Conservation (phyloP, 345 rosid species). For the Turritis glabra region DNA sequence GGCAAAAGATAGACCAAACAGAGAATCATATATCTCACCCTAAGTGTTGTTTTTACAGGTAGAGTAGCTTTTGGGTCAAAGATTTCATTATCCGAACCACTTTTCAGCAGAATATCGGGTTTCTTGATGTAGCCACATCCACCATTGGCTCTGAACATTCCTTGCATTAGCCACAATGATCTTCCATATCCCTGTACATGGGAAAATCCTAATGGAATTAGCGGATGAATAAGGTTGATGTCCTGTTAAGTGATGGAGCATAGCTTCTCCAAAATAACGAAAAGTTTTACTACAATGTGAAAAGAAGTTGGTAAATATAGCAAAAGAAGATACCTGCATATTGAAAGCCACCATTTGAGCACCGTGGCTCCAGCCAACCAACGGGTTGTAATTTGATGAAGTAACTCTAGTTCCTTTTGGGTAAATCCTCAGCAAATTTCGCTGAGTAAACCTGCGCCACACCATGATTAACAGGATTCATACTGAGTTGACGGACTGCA, state of each 20-base stretch:
- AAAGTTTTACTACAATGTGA: not conserved
- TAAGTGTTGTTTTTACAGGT: constrained; percentile 39
- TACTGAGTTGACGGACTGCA: not conserved
- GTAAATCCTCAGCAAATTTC: constrained; percentile 63
- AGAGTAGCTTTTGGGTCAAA: constrained; percentile 63
- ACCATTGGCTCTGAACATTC: constrained; percentile 76
- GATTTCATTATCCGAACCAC: constrained; percentile 43
- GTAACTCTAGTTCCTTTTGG: constrained; percentile 66
- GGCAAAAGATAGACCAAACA: not conserved
- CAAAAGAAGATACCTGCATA: constrained; percentile 92
- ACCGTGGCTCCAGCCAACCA: constrained; percentile 79
- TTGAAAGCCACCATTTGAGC: constrained; percentile 94
- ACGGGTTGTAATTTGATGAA: constrained; percentile 76
- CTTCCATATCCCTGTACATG: constrained; percentile 62
- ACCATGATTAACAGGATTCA: constrained; percentile 5
- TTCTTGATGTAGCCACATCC: constrained; percentile 76
- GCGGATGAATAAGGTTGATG: constrained; percentile 5
- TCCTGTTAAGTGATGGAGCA: not conserved
- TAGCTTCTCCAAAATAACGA: constrained; percentile 11
- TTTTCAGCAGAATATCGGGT: constrained; percentile 56
- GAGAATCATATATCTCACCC: constrained; percentile 27
- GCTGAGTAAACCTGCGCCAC: constrained; percentile 61
- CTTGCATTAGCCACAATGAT: constrained; percentile 79
- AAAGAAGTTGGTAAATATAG: no score
- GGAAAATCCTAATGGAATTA: not conserved